Base-by-base conservation (phyloP, 306 rosid genomes). In the Cicer judaicum region DNA sequence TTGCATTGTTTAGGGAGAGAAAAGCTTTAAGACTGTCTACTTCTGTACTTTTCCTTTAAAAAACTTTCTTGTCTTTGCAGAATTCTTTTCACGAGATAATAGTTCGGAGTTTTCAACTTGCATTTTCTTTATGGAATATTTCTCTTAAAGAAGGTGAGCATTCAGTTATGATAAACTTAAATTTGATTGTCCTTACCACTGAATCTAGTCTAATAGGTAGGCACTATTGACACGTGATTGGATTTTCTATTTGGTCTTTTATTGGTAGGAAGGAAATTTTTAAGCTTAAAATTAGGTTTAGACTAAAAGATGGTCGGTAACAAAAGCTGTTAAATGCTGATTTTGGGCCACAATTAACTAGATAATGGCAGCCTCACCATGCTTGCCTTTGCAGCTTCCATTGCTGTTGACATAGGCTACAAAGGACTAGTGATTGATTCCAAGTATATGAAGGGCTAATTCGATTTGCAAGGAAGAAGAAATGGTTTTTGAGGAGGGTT, bases 41-140 rank as follows among this genome's bases (percentile, higher is more conserved):
- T 29, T 68, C 36, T 64, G 43, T 48, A 40, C 53, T 73, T 41
- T 68, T 59, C 56, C 70, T 69, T 47, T 24, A 43, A 40, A 14
- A 70, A 44, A 24, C 64, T 11, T 63, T 39, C 43, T 77, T 77
- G 21, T 68, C 62, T 21, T 64, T 84, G 82, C 92, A 95, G 99
- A 87, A 89, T 80, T 90, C 92, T 80, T 86, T 85, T 82, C 87
- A 85, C 47, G 91, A 92, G 91, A 84, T 85, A 75, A 90, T 92
- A 52, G 84, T 85, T 81, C 93, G 82, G 73, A 87, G 96, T 83
- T 95, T 87, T 82, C 99, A 95, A 84, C 82, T 95, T 41, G 92
- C 98, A 55, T 88, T 95, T 87, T 89, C 97, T 72, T 80, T 95
- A 89, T 84, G 85, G 79, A 83, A 79, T 79, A 72, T 86, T 47